Evolutionary conservation across 2,329 filamentous ascomycete genomes (phyloP).

Genomic region (Colletotrichum sp.): DNA sequence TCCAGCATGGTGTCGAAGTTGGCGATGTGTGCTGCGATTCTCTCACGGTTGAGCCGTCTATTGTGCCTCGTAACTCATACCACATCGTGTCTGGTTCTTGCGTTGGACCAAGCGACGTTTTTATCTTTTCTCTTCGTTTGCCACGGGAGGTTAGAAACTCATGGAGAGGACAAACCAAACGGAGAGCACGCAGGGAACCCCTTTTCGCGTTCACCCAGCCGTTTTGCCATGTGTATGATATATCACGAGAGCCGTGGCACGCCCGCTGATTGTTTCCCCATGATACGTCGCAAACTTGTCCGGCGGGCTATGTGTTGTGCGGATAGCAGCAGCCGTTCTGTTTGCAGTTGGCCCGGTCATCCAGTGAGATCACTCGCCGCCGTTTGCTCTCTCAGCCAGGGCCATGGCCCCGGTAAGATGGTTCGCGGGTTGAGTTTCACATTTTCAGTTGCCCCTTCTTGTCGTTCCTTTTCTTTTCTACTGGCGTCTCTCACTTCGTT

Average conservation of each 20-base stretch:
- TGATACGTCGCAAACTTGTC: background rate
- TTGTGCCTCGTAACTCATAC: background rate
- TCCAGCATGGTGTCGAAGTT: background rate
- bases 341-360: background rate
- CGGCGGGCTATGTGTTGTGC: background rate
- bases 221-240: background rate
- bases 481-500: background rate
- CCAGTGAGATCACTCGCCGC: background rate
- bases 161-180: background rate
- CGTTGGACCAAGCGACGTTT: background rate
- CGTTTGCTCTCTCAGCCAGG: background rate
- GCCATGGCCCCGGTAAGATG: background rate
- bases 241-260: background rate
- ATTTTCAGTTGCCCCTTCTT: background rate
- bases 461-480: background rate
- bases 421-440: accelerated
- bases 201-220: background rate
- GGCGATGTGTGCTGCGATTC: background rate
- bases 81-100: background rate
- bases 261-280: background rate
- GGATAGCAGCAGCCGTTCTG: background rate
- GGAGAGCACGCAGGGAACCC: background rate
- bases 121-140: background rate
- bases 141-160: background rate
- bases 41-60: accelerated